Conservation (phyloP, 2,329 filamentous ascomycete species). For the Catunica adiposa region DNA sequence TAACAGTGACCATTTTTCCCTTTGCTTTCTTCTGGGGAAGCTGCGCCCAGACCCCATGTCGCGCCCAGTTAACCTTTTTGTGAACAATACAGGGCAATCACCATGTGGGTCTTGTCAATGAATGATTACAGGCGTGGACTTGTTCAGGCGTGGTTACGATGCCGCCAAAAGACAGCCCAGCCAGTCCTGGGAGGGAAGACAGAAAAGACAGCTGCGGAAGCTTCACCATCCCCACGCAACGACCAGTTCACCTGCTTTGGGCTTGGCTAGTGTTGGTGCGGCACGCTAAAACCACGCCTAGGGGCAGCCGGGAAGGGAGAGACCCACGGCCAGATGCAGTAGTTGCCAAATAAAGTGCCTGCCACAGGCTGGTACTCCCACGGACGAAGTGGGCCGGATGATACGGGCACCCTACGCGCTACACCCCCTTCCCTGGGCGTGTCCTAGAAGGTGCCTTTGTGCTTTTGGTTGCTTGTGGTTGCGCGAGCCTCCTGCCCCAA, state of each 20-base stretch:
- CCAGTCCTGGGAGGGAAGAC: background rate
- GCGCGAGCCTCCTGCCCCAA: slow-evolving; percentile 13
- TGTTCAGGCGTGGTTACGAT: background rate
- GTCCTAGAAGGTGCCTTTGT: no score
- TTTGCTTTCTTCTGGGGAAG: background rate
- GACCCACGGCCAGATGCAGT: background rate
- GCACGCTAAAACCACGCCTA: no score
- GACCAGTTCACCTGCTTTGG: background rate
- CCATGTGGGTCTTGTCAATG: background rate
- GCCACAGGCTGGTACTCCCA: slow-evolving; percentile 1
- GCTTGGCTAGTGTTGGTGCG: no score
- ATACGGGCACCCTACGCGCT: slow-evolving; percentile 12
- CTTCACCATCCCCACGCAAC: slow-evolving; percentile 2
- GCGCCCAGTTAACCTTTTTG: slow-evolving; percentile 1
- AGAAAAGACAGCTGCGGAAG: background rate
- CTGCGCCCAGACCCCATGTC: slow-evolving; percentile 8
- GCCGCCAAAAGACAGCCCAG: background rate
- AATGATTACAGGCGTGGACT: background rate
- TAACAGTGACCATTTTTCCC: background rate
- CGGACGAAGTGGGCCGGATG: slow-evolving; percentile 8
- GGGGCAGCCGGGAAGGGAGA: background rate
- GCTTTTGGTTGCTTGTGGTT: background rate
- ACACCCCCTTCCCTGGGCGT: slow-evolving; percentile 4
- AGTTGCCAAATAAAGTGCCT: slow-evolving; percentile 14
- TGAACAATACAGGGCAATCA: no score